phyloP scores from a whole-genome alignment of 1,284 basidiomycete species.

The Pascua guehoae region DNA sequence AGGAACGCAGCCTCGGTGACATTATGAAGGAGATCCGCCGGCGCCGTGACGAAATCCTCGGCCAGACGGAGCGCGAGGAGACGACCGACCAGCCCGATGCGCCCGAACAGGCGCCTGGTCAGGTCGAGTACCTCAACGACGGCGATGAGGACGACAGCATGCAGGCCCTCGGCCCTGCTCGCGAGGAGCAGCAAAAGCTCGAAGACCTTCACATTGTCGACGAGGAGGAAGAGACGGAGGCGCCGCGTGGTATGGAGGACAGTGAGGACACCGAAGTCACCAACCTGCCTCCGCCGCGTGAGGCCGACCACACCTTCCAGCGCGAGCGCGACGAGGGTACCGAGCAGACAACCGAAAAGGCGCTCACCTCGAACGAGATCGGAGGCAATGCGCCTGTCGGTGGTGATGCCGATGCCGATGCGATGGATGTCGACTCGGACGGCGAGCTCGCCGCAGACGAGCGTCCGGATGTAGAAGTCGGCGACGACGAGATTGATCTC shows the following conservation, averaged over 20 bases:
- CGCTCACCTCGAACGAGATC: conserved; percentile 48
- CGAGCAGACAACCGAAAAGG: conserved; percentile 43
- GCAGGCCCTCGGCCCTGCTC: conserved; percentile 86
- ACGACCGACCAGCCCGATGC: conserved; percentile 36
- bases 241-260: conserved; percentile 19
- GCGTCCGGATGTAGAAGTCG: conserved; percentile 31
- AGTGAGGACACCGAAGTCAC: conserved; percentile 15
- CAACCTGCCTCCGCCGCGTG: conserved; percentile 7
- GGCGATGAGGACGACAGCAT: conserved; percentile 68
- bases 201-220: conserved; percentile 74
- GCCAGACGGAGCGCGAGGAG: conserved; percentile 52
- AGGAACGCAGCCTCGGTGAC: conserved; percentile 80
- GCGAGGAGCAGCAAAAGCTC: conserved; percentile 73
- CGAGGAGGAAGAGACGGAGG: conserved; percentile 44
- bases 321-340: conserved; percentile 19
- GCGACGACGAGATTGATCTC: conserved; percentile 55
- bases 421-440: conserved; percentile 39
- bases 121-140: conserved; percentile 77
- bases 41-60: conserved; percentile 78
- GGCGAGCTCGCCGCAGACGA: conserved; percentile 33
- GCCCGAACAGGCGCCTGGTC: conserved; percentile 56
- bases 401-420: conserved; percentile 23
- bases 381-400: conserved; percentile 21
- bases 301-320: conserved; percentile 19
- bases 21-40: conserved; percentile 77